A percentile compares a stretch with the other conserved stretches of the same genome.
These are phyloP conservation scores for Alternaria sp. DNA, from an alignment of 2,329 filamentous ascomycete species.

Conservation along the genomic window DNA sequence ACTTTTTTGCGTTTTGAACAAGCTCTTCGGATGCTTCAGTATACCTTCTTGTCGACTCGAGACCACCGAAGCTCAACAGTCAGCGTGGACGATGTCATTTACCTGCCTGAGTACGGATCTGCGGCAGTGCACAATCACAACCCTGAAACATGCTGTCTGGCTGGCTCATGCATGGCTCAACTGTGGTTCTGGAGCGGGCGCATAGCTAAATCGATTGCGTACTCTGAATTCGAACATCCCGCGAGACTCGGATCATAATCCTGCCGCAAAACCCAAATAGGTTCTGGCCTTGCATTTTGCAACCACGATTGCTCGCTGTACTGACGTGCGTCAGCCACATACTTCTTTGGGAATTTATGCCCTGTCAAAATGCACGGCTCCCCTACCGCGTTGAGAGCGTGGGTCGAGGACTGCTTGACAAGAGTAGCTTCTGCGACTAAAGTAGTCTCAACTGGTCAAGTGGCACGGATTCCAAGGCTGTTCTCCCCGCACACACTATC, in stretches of 20 bases:
- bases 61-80: neutral
- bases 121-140: constrained; percentile 8
- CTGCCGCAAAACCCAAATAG: constrained; percentile 23
- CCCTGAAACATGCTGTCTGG: constrained; percentile 1
- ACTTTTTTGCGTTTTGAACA: constrained; percentile 18
- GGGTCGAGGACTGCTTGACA: neutral
- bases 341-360: neutral
- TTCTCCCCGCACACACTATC: constrained; percentile 25
- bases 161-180: constrained; percentile 9
- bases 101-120: constrained; percentile 4
- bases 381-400: constrained; percentile 1
- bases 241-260: constrained; percentile 8
- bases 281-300: constrained; percentile 13
- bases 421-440: constrained; percentile 19
- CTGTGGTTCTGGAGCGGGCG: neutral
- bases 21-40: constrained; percentile 6
- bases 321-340: neutral
- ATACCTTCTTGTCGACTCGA: neutral
- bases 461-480: constrained; percentile 7
- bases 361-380: constrained; percentile 4
- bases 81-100: constrained; percentile 2
- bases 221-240: constrained; percentile 21
- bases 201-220: constrained; percentile 31
- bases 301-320: neutral
- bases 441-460: constrained; percentile 14